Evolutionary conservation across 805 yeast species (phyloP), one percentile per base, ranked within the genome.

Genomic region (Blastobotrys attinorum): DNA sequence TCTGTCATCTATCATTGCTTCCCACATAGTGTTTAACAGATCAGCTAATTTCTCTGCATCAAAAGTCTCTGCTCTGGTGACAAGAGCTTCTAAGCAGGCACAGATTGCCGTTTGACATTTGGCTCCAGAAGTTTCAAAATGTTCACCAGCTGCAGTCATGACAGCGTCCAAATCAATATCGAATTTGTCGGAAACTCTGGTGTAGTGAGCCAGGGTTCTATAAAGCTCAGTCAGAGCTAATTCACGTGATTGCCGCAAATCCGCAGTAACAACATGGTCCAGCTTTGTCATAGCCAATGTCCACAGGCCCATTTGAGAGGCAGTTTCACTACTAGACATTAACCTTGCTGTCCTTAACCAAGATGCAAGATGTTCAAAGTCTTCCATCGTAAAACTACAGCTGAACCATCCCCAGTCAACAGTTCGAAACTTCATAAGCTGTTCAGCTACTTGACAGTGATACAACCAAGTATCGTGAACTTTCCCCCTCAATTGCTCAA

Each of bases 1-100:
- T 39, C 94, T 66, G 8, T 78, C 80, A 1, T 71, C 68, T 15
- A 70, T 69, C 20, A 86, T 55, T 18, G 69, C 72, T 3, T 62
- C 63, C 92, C 95, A 85, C 16, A 83, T 66, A 0, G 60, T 55
- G 21, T 25, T 27, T 4, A 40, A 40, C 5, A 31, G 29, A 11
- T 42, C 39, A 6, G 32, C 32, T 10, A 32, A 17, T 8, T 32
- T 6, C 21, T 15, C 18, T 3, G 36, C 22, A 4, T 16, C 36
- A 17, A n/a, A 15, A 22, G 10, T n/a, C 21, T n/a, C 20, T 13
- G 33, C 16, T 11, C 8, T n/a, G n/a, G 17, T 20, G 15, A 43
- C 23, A 1, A 43, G 32, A 16, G 25, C 13, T 27, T 21, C 21
- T 27, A 40, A 27, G 25, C 43, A 40, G 4, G 34, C 31, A 13